A percentile compares a stretch with the other conserved stretches of the same genome.
Evolutionary conservation across 306 rosid genomes (phyloP).

Genomic region (Malus sieversii): DNA sequence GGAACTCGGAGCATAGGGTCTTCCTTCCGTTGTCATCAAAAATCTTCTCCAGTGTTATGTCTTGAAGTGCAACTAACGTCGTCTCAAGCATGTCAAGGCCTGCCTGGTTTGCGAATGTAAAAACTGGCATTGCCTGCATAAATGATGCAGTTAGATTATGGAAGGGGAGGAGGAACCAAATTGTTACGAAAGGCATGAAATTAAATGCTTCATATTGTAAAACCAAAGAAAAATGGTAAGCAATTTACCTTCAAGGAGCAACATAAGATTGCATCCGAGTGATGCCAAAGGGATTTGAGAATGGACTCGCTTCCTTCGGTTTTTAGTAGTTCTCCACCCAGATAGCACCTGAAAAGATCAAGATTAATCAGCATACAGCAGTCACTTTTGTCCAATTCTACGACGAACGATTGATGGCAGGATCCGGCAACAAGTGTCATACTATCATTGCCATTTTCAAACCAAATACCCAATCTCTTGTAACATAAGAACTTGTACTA

Average conservation of each 20-base stretch:
- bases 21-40: conserved; percentile 95
- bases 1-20: conserved; percentile 73
- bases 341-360: conserved; percentile 59
- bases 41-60: conserved; percentile 78
- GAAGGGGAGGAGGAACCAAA: not conserved
- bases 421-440: not conserved
- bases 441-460: not conserved
- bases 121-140: conserved; percentile 76
- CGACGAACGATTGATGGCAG: not conserved
- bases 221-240: too few species aligned
- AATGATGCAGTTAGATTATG: conserved; percentile 1
- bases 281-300: conserved; percentile 93
- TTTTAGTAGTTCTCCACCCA: conserved; percentile 82
- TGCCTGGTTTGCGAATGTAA: conserved; percentile 89
- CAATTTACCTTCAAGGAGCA: conserved; percentile 72
- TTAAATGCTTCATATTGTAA: too few species aligned
- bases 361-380: not conserved
- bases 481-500: not conserved
- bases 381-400: not conserved
- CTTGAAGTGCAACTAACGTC: conserved; percentile 91
- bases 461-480: not conserved
- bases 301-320: conserved; percentile 67
- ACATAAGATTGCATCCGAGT: conserved; percentile 84
- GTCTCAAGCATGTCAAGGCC: conserved; percentile 99
- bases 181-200: not conserved